These are phyloP conservation scores for Clonostachys byssicola DNA, from an alignment of 2,329 filamentous ascomycete species.

Conservation along the genomic window DNA sequence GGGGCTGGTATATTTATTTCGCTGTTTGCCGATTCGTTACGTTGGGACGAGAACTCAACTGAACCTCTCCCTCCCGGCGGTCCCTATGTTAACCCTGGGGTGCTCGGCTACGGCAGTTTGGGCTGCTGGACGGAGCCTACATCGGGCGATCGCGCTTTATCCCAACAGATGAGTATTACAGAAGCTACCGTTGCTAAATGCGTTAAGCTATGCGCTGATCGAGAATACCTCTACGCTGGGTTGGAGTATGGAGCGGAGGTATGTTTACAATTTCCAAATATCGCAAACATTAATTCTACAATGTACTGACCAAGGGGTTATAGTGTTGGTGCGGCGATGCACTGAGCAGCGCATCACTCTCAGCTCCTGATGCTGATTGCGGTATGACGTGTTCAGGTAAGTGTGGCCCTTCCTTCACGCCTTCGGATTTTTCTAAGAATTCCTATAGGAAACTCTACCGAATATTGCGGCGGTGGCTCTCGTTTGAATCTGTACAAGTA, in stretches of 20 bases:
- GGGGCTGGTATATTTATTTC: constrained; percentile 37
- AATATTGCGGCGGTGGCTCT: constrained; percentile 26
- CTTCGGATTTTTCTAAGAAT: constrained; percentile 1
- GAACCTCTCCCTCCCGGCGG: constrained; percentile 8
- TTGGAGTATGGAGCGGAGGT: constrained; percentile 32
- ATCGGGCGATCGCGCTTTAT: constrained; percentile 19
- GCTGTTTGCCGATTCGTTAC: constrained; percentile 33
- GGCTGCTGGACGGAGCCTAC: constrained; percentile 32
- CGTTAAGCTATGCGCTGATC: constrained; percentile 20
- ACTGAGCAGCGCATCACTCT: constrained; percentile 16
- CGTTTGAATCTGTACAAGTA: constrained; percentile 28
- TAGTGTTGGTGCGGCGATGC: constrained; percentile 30
- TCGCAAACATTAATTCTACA: neutral
- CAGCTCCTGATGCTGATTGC: constrained; percentile 22
- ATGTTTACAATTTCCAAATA: constrained; percentile 2
- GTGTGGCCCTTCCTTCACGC: neutral
- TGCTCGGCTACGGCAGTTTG: constrained; percentile 24
- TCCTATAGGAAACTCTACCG: constrained; percentile 20
- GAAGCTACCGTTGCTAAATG: constrained; percentile 25
- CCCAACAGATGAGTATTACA: constrained; percentile 11
- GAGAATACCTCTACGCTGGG: constrained; percentile 21
- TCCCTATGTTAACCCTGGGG: constrained; percentile 29
- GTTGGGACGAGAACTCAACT: constrained; percentile 18
- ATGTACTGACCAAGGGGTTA: too few relatives aligned
- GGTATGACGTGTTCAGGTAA: constrained; percentile 25